Conservation (phyloP, 1,284 basidiomycete genomes). For the Ustilago sp. region DNA sequence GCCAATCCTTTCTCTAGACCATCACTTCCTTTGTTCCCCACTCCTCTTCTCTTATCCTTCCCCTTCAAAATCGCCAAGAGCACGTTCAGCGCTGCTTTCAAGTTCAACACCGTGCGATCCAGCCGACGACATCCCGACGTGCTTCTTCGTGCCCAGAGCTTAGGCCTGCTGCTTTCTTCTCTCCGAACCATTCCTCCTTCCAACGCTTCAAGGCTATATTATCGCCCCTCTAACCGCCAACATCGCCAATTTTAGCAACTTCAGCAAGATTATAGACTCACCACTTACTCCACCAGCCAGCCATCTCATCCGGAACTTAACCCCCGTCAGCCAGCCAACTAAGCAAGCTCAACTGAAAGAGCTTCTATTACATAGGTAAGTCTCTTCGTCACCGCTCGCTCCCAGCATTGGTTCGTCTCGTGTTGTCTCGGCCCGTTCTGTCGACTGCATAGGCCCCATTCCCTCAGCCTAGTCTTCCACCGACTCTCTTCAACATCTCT, state of each 20-base stretch:
- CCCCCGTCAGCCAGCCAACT: not conserved
- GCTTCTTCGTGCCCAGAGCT: slow-evolving; percentile 4
- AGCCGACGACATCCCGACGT: not conserved
- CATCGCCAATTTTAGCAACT: not conserved
- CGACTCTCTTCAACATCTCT: no score
- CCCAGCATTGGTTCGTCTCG: not conserved
- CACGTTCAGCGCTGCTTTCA: slow-evolving; percentile 6
- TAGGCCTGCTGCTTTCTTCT: slow-evolving; percentile 1
- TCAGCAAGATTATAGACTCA: not conserved
- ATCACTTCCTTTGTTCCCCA: not conserved
- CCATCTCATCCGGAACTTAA: not conserved
- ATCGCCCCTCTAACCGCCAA: not conserved
- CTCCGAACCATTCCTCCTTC: not conserved
- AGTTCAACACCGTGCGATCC: not conserved
- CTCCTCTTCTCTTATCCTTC: not conserved
- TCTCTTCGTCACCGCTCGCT: not conserved
- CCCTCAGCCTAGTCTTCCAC: no score
- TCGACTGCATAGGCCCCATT: not conserved
- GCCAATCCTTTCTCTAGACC: not conserved
- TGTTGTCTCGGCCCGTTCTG: not conserved
- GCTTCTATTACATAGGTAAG: not conserved
- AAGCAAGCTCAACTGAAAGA: not conserved
- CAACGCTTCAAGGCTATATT: not conserved
- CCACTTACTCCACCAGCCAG: not conserved
- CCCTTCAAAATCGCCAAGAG: not conserved